Evolutionary conservation across 2,329 filamentous ascomycete species (phyloP), one percentile per base, ranked within the genome.

Genomic region (Colletotrichum incanum): DNA sequence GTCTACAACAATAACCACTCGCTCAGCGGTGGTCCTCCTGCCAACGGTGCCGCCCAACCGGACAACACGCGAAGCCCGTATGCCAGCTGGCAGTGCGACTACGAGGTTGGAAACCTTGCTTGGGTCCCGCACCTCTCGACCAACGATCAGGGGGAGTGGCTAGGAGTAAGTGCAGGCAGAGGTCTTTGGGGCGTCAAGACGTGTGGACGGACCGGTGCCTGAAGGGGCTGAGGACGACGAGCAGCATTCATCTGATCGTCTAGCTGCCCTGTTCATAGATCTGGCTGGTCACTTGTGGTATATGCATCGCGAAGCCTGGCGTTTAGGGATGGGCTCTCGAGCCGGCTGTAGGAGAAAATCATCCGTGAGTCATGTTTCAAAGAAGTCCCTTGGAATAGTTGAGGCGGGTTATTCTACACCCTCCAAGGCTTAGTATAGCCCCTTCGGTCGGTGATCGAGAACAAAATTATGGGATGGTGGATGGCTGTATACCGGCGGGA

Each of bases 61-160:
- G 90, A 91, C 54, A 93, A 86, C 79, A 86, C 84, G 80, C 90
- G 89, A 73, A 92, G 88, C 28, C 94, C 94, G 0, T 90, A 93
- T 4, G 93, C 93, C 6, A 92, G 90, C 78, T 97, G 94, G 94
- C 89, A 92, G 79, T 96, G 94, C 80, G 94, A 96, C 75, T 96
- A 96, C 77, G 94, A 97, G 82, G 91, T 97, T 61, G 92, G 91
- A 50, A 97, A 97, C 79, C 86, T 97, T 18, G 93, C 93, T 75
- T 97, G 94, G 94, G 93, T 94, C 39, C 94, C 94, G 41, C 92
- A 92, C 74, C 84, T 91, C 28, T 83, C 92, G 67, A 92, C 88
- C 39, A 86, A 85, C 23, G 93, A 95, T 70, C 90, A 89, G 20
- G 93, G 93, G 26, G 94, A 97, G 76, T 97, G 94, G 94, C 84